Conservation (phyloP, 75 land plant genomes). For the Cryptomeria japonica region DNA sequence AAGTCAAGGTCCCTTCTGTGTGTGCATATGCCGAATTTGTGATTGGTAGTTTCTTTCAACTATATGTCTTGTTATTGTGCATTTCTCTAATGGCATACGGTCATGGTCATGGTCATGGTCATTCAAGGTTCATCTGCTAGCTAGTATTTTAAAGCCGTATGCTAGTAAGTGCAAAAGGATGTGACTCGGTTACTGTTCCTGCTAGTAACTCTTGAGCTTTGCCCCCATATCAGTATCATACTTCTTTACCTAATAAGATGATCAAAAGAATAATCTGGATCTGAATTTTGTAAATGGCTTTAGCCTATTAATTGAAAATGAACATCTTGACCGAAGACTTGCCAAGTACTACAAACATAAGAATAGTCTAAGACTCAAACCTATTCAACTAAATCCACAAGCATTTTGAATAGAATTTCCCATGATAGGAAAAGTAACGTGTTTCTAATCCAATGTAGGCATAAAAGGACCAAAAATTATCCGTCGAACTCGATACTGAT, state of each 20-base stretch:
- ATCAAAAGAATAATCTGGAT: neutral
- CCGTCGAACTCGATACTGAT: neutral
- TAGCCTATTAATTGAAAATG: no score
- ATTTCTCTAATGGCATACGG: neutral
- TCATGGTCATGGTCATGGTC: no score
- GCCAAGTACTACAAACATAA: no score
- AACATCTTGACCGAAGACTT: neutral
- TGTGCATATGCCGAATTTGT: neutral
- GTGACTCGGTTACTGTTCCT: neutral
- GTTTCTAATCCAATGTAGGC: neutral
- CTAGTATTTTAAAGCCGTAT: neutral
- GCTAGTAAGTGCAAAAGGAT: neutral
- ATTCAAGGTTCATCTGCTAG: neutral
- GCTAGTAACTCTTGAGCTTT: neutral
- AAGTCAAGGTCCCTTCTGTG: neutral
- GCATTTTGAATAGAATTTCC: neutral
- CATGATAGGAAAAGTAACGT: neutral
- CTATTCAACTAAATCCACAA: neutral
- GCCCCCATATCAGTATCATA: no score
- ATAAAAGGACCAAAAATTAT: neutral
- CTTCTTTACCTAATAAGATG: no score
- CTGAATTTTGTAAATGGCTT: neutral
- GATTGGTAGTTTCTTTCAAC: neutral
- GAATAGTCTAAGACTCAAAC: neutral
- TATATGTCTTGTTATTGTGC: neutral